phyloP scores from a whole-genome alignment of 352 stramenopile genomes.

The Albugo candida region DNA sequence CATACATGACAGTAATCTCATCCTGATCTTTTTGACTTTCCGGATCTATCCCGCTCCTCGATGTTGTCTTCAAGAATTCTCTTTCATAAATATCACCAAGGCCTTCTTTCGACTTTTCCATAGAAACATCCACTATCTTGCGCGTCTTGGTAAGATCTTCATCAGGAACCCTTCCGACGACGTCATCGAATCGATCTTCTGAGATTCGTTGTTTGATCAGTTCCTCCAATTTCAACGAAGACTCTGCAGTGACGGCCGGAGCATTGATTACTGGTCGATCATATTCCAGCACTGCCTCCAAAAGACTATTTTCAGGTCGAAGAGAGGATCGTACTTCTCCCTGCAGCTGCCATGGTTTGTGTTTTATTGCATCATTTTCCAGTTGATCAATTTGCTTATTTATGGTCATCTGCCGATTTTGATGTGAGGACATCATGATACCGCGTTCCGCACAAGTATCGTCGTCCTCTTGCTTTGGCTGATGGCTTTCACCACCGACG shows the following conservation, averaged over 20 bases:
- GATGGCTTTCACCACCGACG: conserved; percentile 21
- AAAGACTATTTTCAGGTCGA: conserved; percentile 83
- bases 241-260: conserved; percentile 83
- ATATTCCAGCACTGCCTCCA: conserved; percentile 87
- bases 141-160: conserved; percentile 43
- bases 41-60: conserved; percentile 84
- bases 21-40: conserved; percentile 84
- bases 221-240: conserved; percentile 83
- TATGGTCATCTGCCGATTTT: conserved; percentile 38
- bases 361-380: conserved; percentile 74
- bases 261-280: conserved; percentile 81
- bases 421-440: conserved; percentile 52
- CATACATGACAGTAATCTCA: conserved; percentile 89
- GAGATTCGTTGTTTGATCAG: conserved; percentile 90
- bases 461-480: conserved; percentile 18
- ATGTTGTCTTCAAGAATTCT: conserved; percentile 89
- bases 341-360: conserved; percentile 88
- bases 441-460: conserved; percentile 56
- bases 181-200: conserved; percentile 90
- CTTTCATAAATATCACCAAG: conserved; percentile 90
- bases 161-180: conserved; percentile 75
- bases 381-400: conserved; percentile 75
- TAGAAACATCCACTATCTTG: conserved; percentile 84
- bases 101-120: conserved; percentile 82
- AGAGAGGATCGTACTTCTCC: conserved; percentile 76